These are phyloP conservation scores for Cutaneotrichosporon cyanovorans DNA, from an alignment of 1,284 basidiomycete species.

Conservation along the genomic window DNA sequence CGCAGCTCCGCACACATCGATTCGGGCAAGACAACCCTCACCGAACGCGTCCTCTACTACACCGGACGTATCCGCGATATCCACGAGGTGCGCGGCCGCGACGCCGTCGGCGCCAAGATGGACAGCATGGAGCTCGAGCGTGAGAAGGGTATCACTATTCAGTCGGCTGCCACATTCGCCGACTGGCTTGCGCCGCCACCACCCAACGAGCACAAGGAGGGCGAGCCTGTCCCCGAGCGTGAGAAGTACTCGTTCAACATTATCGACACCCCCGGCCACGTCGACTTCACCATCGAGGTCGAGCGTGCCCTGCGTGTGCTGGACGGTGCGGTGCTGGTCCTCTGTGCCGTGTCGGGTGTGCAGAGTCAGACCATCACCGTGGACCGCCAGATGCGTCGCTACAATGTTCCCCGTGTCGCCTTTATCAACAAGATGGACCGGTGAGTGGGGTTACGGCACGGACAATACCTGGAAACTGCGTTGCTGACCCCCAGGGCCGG, in stretches of 20 bases:
- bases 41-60: conserved; percentile 91
- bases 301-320: conserved; percentile 93
- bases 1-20: conserved; percentile 78
- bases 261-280: conserved; percentile 98
- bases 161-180: conserved; percentile 96
- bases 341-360: conserved; percentile 95
- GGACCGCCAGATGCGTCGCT: conserved; percentile 96
- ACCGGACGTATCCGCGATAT: conserved; percentile 93
- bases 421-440: conserved; percentile 99
- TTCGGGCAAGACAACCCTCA: conserved; percentile 96
- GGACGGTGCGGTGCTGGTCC: conserved; percentile 91
- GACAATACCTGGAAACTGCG: neutral
- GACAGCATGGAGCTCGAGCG: conserved; percentile 98
- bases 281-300: conserved; percentile 99
- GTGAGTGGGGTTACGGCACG: neutral
- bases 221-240: conserved; percentile 48
- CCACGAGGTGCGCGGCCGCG: conserved; percentile 93
- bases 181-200: conserved; percentile 71
- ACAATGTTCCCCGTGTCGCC: conserved; percentile 88
- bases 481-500: too few relatives aligned
- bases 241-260: conserved; percentile 93
- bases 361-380: conserved; percentile 99
- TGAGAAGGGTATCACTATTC: conserved; percentile 99
- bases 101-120: conserved; percentile 98
- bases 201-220: conserved; percentile 47